Conservation (phyloP, 306 rosid genomes). For the Pyrus communis region DNA sequence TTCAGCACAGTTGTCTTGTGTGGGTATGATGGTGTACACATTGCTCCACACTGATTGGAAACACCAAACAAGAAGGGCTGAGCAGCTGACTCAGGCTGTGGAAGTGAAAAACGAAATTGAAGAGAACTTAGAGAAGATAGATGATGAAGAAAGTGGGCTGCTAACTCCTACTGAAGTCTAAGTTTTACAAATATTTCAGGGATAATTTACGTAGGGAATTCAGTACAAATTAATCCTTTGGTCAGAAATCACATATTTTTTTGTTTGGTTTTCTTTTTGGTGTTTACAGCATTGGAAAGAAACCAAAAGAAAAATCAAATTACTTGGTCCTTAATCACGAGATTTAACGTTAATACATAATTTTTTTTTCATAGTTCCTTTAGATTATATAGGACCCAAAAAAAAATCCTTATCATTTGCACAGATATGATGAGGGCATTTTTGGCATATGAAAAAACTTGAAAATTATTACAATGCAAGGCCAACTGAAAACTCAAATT, state of each 20-base stretch:
- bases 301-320: not conserved
- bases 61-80: conserved; percentile 53
- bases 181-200: conserved; percentile 3
- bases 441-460: not conserved
- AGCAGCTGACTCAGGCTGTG: conserved; percentile 31
- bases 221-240: conserved; percentile 9
- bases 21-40: conserved; percentile 57
- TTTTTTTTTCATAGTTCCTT: not conserved
- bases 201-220: conserved; percentile 1
- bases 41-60: conserved; percentile 71
- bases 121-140: not conserved
- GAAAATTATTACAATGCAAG: not conserved
- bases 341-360: conserved; percentile 3
- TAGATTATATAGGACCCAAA: not conserved
- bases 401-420: not conserved
- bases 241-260: conserved; percentile 1
- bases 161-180: conserved; percentile 29
- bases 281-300: conserved; percentile 2
- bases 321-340: not conserved
- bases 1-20: conserved; percentile 67
- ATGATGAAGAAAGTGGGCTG: conserved; percentile 48
- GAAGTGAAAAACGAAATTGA: not conserved
- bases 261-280: not conserved
- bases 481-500: not conserved
- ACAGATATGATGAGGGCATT: not conserved